Evolutionary conservation across 345 rosid genomes (phyloP).

Genomic region (Stellera chamaejasme): DNA sequence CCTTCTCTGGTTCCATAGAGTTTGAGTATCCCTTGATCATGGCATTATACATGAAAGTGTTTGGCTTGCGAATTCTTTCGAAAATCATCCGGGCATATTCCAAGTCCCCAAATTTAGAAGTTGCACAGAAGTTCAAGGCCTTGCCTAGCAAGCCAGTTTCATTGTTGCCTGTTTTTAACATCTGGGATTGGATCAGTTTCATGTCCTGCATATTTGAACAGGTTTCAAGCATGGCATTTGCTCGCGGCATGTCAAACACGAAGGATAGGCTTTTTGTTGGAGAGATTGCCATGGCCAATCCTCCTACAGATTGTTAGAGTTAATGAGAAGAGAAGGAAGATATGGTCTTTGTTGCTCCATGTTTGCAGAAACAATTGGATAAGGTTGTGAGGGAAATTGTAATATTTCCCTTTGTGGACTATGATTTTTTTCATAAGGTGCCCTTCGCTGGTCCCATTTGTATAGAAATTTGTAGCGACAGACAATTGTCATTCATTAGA

Average conservation of each 20-base stretch:
- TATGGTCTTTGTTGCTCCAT: too few species aligned
- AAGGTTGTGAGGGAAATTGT: too few species aligned
- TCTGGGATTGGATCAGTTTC: constrained; percentile 52
- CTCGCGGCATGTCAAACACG: not conserved
- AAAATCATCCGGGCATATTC: constrained; percentile 44
- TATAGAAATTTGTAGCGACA: too few species aligned
- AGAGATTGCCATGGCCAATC: not conserved
- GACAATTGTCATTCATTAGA: too few species aligned
- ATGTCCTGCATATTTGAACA: constrained; percentile 41
- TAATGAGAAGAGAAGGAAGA: too few species aligned
- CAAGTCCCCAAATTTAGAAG: constrained; percentile 24
- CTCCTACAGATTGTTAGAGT: too few species aligned
- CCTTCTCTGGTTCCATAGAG: constrained; percentile 34
- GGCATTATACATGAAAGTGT: constrained; percentile 54
- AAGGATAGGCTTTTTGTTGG: constrained; percentile 9
- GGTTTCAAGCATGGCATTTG: constrained; percentile 28
- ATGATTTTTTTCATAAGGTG: too few species aligned
- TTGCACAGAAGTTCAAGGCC: constrained; percentile 37
- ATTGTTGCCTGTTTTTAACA: constrained; percentile 47
- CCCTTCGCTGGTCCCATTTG: too few species aligned
- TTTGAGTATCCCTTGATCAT: constrained; percentile 52
- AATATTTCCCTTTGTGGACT: too few species aligned
- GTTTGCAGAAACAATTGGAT: too few species aligned
- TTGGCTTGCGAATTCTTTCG: constrained; percentile 27
- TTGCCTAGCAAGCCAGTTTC: constrained; percentile 28